These are phyloP conservation scores for Harringtonia aguacate DNA, from an alignment of 2,329 filamentous ascomycete species.

Conservation along the genomic window DNA sequence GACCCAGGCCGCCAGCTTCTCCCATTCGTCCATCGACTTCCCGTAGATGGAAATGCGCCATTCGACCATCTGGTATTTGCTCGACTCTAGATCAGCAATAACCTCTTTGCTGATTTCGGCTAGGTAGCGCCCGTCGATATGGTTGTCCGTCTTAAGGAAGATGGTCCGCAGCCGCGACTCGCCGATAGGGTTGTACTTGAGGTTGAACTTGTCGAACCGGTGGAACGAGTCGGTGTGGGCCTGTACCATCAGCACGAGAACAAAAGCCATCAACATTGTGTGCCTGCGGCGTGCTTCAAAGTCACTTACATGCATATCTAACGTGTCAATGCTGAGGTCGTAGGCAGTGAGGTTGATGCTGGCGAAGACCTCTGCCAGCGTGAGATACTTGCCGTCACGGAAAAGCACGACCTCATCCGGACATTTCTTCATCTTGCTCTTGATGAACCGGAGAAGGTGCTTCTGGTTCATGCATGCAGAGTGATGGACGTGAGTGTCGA, in stretches of 20 bases:
- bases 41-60: slow-evolving; percentile 99
- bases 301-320: slow-evolving; percentile 86
- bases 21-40: slow-evolving; percentile 87
- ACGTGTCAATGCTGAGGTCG: slow-evolving; percentile 92
- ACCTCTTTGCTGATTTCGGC: slow-evolving; percentile 98
- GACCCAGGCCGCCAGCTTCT: slow-evolving; percentile 94
- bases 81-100: slow-evolving; percentile 91
- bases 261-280: too few relatives aligned
- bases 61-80: slow-evolving; percentile 99
- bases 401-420: slow-evolving; percentile 89
- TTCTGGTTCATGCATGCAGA: slow-evolving; percentile 99
- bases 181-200: slow-evolving; percentile 96
- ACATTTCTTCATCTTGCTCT: slow-evolving; percentile 99
- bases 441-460: slow-evolving; percentile 94
- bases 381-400: slow-evolving; percentile 85
- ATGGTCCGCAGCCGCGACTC: slow-evolving; percentile 95
- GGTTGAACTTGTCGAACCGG: slow-evolving; percentile 98
- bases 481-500: slow-evolving; percentile 97
- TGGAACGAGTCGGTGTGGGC: slow-evolving; percentile 97
- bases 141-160: slow-evolving; percentile 97
- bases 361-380: slow-evolving; percentile 85
- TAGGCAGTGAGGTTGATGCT: slow-evolving; percentile 97
- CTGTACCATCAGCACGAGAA: slow-evolving; percentile 27
- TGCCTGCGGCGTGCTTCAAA: not conserved
- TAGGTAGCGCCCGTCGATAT: slow-evolving; percentile 88